A percentile compares a stretch with the other conserved stretches of the same genome.
Evolutionary conservation across 2,329 filamentous ascomycete genomes (phyloP).

Genomic region (Penicillium sp.): DNA sequence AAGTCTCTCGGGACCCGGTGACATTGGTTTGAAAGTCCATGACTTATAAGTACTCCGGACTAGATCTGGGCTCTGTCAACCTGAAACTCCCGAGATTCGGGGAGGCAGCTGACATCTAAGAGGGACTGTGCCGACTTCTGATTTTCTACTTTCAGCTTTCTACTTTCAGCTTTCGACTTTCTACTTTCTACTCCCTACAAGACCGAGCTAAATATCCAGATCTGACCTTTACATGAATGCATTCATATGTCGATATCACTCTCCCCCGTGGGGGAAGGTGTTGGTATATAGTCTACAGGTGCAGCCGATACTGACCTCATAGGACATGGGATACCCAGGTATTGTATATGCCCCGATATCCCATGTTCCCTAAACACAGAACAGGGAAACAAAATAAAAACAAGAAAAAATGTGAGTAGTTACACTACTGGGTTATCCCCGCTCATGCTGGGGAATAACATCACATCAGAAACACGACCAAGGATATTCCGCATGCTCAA

Average conservation of each 20-base stretch:
- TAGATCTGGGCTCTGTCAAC: background rate
- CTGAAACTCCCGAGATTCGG: background rate
- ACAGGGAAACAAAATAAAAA: background rate
- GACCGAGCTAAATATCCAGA: background rate
- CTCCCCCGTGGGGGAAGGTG: background rate
- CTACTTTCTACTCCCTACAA: background rate
- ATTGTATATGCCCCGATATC: background rate
- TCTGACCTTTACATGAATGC: background rate
- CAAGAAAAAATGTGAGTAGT: background rate
- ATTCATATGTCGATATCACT: background rate
- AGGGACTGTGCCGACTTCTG: background rate
- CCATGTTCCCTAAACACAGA: background rate
- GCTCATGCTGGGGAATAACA: constrained; percentile 36
- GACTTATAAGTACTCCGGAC: too few species aligned
- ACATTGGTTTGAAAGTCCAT: too few species aligned
- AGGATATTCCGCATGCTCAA: constrained; percentile 33
- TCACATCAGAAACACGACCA: constrained; percentile 35
- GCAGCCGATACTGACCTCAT: background rate
- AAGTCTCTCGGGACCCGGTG: too few species aligned
- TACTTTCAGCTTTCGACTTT: background rate
- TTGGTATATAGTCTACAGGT: background rate
- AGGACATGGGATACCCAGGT: background rate
- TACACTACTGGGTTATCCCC: constrained; percentile 8
- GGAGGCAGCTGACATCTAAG: background rate
- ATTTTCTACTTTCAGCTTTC: background rate